Percentiles rank a stretch among this genome's conserved stretches.
These are phyloP conservation scores for Fraxinus xanthoxyloides DNA, from an alignment of 305 asterid species.

Conservation along the genomic window DNA sequence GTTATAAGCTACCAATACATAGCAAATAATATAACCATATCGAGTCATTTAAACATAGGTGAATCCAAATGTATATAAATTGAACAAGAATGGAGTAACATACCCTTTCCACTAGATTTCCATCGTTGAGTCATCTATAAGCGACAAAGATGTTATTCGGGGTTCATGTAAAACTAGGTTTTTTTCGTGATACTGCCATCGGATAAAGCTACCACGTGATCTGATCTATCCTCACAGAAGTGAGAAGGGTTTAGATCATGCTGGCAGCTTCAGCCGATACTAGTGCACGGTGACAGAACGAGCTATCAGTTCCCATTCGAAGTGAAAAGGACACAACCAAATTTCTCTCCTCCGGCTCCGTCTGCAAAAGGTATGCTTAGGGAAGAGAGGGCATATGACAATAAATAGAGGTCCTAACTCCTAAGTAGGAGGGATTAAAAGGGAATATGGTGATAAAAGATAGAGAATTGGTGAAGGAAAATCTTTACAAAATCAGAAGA, in stretches of 20 bases:
- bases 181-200: slow-evolving; percentile 41
- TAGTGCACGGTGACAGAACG: slow-evolving; percentile 17
- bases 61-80: not conserved
- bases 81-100: not conserved
- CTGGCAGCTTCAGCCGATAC: slow-evolving; percentile 52
- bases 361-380: slow-evolving; percentile 24
- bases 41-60: not conserved
- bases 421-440: slow-evolving; percentile 25
- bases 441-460: slow-evolving; percentile 32
- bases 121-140: not conserved
- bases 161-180: slow-evolving; percentile 18
- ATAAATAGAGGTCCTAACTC: slow-evolving; percentile 49
- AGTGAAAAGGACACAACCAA: not conserved
- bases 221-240: slow-evolving; percentile 42
- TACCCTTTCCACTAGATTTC: not conserved
- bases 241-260: slow-evolving; percentile 45
- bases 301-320: not conserved
- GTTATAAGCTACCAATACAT: not conserved
- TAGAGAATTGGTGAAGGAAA: slow-evolving; percentile 46
- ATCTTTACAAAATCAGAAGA: slow-evolving; percentile 7
- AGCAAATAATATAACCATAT: not conserved
- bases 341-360: not conserved
- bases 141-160: not conserved
- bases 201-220: slow-evolving; percentile 76
- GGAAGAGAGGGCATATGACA: slow-evolving; percentile 28